A percentile compares a stretch with the other conserved stretches of the same genome.
These are phyloP conservation scores for Elsinoe fawcettii DNA, from an alignment of 2,329 filamentous ascomycete species.

Conservation along the genomic window DNA sequence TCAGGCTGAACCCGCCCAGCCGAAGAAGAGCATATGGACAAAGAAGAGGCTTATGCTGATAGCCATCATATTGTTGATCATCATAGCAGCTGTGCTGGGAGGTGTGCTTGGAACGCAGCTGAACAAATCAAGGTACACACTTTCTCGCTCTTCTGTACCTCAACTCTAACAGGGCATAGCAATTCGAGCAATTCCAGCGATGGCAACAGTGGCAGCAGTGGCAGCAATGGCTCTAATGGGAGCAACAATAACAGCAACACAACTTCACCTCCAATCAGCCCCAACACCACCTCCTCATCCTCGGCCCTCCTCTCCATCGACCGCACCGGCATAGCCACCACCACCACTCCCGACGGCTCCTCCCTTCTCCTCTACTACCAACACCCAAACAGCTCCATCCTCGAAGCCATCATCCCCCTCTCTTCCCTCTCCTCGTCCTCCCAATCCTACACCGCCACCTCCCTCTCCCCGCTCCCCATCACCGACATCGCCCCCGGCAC, in stretches of 20 bases:
- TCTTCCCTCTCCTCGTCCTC: neutral
- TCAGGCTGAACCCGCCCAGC: neutral
- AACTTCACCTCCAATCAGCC: neutral
- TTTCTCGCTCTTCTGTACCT: neutral
- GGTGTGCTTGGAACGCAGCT: conserved; percentile 13
- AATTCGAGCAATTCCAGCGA: neutral
- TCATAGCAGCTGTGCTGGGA: conserved; percentile 5
- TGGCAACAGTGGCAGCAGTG: neutral
- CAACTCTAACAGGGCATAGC: neutral
- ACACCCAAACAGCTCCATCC: conserved; percentile 2
- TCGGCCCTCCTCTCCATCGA: neutral
- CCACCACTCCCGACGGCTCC: neutral
- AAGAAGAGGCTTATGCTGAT: neutral
- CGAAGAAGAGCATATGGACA: neutral
- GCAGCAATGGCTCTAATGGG: too few species aligned
- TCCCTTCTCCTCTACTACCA: conserved; percentile 12
- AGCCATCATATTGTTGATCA: neutral
- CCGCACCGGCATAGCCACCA: conserved; percentile 9
- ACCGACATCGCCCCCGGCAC: neutral
- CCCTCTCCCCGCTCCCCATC: conserved; percentile 2
- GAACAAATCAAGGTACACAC: conserved; percentile 11
- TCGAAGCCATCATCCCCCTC: conserved; percentile 8
- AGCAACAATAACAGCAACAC: neutral
- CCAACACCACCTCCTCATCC: neutral
- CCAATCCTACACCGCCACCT: neutral